A percentile compares a stretch with the other conserved stretches of the same genome.
Conservation (phyloP, 2,329 filamentous ascomycete genomes). For the Clonostachys rosea region DNA sequence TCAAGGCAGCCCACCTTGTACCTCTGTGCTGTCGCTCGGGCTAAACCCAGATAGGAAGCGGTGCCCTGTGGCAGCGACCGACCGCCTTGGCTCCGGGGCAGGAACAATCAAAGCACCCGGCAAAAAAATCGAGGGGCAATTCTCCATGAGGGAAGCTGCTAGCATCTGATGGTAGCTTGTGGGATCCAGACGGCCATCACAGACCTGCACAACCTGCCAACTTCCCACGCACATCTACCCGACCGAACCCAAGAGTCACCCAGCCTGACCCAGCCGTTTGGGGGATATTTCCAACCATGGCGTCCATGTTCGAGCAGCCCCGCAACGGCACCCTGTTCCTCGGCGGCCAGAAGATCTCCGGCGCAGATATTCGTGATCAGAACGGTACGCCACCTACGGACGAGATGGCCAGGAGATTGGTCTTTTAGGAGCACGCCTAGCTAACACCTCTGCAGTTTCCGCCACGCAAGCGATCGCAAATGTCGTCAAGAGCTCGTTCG, state of each 20-base stretch:
- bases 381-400: constrained; percentile 58
- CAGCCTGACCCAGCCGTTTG: too few relatives aligned
- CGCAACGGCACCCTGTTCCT: constrained; percentile 95
- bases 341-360: constrained; percentile 95
- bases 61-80: too few relatives aligned
- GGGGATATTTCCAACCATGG: constrained; percentile 52
- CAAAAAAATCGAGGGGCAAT: constrained; percentile 19
- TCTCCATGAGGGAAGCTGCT: not conserved
- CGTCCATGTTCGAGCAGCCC: constrained; percentile 92
- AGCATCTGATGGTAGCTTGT: too few relatives aligned
- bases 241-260: too few relatives aligned
- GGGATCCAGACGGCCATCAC: not conserved
- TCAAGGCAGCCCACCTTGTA: too few relatives aligned
- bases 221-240: not conserved
- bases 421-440: not conserved
- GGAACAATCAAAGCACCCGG: constrained; percentile 15
- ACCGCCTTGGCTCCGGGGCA: constrained; percentile 8
- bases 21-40: too few relatives aligned
- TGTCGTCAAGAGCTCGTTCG: constrained; percentile 98
- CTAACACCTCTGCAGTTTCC: constrained; percentile 47
- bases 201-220: not conserved
- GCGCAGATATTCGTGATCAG: constrained; percentile 93
- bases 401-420: too few relatives aligned
- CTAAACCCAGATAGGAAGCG: too few relatives aligned
- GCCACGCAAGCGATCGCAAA: constrained; percentile 97